Evolutionary conservation across 2,329 filamentous ascomycete genomes (phyloP), one percentile per base, ranked within the genome.

Genomic region (Penicillium sp.): DNA sequence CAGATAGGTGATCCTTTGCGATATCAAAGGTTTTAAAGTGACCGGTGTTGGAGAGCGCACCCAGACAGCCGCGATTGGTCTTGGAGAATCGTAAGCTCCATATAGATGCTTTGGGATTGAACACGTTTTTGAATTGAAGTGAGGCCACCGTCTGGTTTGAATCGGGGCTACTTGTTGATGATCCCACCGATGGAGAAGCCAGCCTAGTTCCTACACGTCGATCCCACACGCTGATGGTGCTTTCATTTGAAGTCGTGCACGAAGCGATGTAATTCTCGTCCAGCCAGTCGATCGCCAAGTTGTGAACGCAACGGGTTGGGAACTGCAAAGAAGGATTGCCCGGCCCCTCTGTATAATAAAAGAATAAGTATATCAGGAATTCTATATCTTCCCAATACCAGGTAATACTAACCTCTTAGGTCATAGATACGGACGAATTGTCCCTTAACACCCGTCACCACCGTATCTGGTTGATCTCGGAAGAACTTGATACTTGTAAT

Each of bases 401-500:
- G 21, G 23, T 8, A 49, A 33, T 49, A 65, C 71, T 52, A 68
- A 82, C 80, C 84, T 76, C 84, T 70, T 41, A 87, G 66, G 70
- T 87, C 84, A 68, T 86, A 87, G 12, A 87, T 73, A 29, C 84
- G 75, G 46, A 87, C 75, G 63, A 78, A 85, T 59, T 84, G 78
- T 18, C 83, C 78, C 49, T 84, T 83, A 6, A 85, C 82, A 29
- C 83, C 83, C 21, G 83, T 79, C 20, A 86, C 77, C 24, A 87
- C 66, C n/a, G 80, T 80, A 58, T 85, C 81, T 30, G 84, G 83
- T 57, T 85, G 80, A 44, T 78, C 74, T 20, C 76, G 71, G 57
- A 86, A 86, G 68, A 86, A 87, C 56, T 85, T 83, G 57, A 87
- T 80, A 65, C 84, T 87, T 1, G 81, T 83, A 36, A 87, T 84